phyloP scores from a whole-genome alignment of 2,329 filamentous ascomycete genomes.

The Akanthomyces dipterigenus region DNA sequence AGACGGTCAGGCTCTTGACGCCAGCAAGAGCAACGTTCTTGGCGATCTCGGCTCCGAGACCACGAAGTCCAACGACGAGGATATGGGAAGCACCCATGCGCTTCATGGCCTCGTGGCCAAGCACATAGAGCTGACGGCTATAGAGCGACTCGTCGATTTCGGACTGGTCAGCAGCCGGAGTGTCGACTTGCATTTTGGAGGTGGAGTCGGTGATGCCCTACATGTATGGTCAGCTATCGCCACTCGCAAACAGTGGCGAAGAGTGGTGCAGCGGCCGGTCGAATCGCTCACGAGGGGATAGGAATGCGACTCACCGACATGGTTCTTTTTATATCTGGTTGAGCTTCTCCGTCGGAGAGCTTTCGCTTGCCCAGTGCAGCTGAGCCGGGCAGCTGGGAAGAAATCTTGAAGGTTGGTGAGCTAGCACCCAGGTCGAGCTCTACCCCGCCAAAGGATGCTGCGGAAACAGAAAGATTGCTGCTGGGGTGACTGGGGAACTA shows the following conservation, averaged over 20 bases:
- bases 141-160: constrained; percentile 70
- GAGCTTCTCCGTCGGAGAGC: constrained; percentile 53
- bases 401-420: constrained; percentile 30
- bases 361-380: constrained; percentile 63
- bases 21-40: constrained; percentile 98
- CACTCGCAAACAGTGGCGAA: background rate
- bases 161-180: constrained; percentile 45
- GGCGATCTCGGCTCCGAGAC: constrained; percentile 93
- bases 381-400: constrained; percentile 21
- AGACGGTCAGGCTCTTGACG: constrained; percentile 92
- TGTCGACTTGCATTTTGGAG: constrained; percentile 61
- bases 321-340: constrained; percentile 50
- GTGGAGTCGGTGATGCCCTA: constrained; percentile 51
- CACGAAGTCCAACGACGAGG: constrained; percentile 84
- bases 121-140: constrained; percentile 66
- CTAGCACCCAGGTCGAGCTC: constrained; percentile 30
- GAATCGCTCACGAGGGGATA: background rate
- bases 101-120: constrained; percentile 86
- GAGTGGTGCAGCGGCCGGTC: background rate
- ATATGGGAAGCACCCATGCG: constrained; percentile 96
- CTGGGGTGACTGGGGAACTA: background rate
- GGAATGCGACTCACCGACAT: constrained; percentile 49
- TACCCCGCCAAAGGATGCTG: constrained; percentile 28
- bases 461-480: constrained; percentile 12
- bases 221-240: constrained; percentile 12